Conservation (phyloP, 768 basidiomycete genomes). For the Piloderma croceum region DNA sequence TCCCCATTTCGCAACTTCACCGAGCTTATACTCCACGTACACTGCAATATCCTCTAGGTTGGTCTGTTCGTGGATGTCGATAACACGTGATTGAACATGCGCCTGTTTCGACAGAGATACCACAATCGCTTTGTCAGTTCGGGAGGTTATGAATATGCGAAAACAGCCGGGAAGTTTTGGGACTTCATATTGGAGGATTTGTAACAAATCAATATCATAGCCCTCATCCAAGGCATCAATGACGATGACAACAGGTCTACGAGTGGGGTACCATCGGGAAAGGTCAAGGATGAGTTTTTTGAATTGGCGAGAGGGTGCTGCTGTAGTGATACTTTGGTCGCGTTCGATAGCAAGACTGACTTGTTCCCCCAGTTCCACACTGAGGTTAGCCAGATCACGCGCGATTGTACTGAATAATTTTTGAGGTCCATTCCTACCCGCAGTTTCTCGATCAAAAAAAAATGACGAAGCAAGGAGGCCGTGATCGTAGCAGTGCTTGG, state of each 20-base stretch:
- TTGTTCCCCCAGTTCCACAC: conserved; percentile 6
- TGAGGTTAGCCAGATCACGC: conserved; percentile 11
- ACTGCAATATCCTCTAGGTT: conserved; percentile 14
- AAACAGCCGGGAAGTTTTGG: conserved; percentile 12
- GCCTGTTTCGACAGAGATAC: conserved; percentile 1
- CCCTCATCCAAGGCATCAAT: conserved; percentile 23
- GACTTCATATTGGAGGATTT: conserved; percentile 13
- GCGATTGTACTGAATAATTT: conserved; percentile 16
- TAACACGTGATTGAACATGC: conserved; percentile 2
- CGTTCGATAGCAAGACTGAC: conserved; percentile 9
- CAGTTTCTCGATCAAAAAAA: conserved; percentile 17
- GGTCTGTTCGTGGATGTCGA: conserved; percentile 10
- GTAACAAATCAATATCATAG: conserved; percentile 10
- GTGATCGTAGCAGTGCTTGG: conserved; percentile 20
- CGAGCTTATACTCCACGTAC: conserved; percentile 10
- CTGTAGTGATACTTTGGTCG: conserved; percentile 7
- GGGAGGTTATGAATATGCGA: conserved; percentile 18
- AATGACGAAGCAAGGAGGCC: conserved; percentile 25
- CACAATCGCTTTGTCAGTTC: conserved; percentile 9
- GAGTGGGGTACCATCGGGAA: neutral
- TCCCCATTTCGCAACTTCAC: conserved; percentile 10
- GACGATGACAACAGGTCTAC: conserved; percentile 9
- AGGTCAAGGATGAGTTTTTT: conserved; percentile 11
- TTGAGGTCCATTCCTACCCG: conserved; percentile 6
- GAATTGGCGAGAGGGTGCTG: conserved; percentile 12